Conservation (phyloP, 2,329 filamentous ascomycete species). For the Aspergillus sp. region DNA sequence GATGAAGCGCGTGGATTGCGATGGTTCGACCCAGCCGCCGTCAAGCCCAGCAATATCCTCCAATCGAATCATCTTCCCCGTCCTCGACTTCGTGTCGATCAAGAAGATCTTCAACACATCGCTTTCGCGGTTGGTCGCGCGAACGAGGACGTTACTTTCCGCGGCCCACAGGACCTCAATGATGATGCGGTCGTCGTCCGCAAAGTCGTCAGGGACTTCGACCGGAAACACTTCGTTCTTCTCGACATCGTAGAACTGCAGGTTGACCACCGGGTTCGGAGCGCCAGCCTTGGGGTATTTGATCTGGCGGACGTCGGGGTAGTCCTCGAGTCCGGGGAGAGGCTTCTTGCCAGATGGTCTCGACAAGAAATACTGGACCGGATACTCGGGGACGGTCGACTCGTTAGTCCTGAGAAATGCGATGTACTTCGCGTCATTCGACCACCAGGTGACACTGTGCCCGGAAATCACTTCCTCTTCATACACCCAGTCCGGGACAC, state of each 20-base stretch:
- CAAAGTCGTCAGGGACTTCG: conserved; percentile 72
- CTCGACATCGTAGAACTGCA: conserved; percentile 83
- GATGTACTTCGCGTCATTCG: conserved; percentile 80
- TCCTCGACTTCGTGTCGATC: conserved; percentile 72
- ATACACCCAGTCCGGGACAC: conserved; percentile 96
- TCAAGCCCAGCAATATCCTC: conserved; percentile 81
- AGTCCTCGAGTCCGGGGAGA: conserved; percentile 72
- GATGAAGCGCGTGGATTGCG: conserved; percentile 79
- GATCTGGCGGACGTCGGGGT: conserved; percentile 86
- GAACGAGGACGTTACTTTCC: conserved; percentile 73
- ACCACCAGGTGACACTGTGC: conserved; percentile 93
- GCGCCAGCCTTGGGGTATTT: conserved; percentile 97
- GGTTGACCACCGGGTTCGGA: conserved; percentile 84
- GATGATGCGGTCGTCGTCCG: conserved; percentile 80
- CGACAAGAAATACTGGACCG: conserved; percentile 89
- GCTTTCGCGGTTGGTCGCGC: conserved; percentile 91
- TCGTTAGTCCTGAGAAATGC: conserved; percentile 95
- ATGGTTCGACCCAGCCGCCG: conserved; percentile 95
- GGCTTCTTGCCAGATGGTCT: conserved; percentile 74
- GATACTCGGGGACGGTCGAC: conserved; percentile 84
- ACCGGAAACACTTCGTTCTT: conserved; percentile 78
- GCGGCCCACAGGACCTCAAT: conserved; percentile 93
- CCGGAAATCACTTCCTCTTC: conserved; percentile 79
- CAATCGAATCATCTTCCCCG: conserved; percentile 74
- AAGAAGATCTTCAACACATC: conserved; percentile 85